These are phyloP conservation scores for Rhododendron mucronatum DNA, from an alignment of 148 eudicot genomes.

Conservation along the genomic window DNA sequence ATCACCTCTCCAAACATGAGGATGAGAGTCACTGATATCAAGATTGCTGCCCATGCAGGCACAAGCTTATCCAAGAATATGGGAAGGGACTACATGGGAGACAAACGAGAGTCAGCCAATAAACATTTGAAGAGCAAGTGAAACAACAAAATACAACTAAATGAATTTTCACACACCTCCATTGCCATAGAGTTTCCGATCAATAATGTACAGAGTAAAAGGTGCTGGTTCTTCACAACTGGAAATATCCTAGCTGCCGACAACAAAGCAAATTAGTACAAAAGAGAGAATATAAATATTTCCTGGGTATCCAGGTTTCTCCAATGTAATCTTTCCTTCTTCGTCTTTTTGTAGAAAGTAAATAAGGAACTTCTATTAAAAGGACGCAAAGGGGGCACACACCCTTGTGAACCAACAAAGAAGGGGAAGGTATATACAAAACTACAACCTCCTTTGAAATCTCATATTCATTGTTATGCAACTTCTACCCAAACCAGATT, in stretches of 20 bases:
- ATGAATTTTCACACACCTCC: conserved; percentile 59
- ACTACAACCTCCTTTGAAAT: neutral
- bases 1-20: conserved; percentile 97
- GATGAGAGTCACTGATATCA: conserved; percentile 88
- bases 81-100: conserved; percentile 66
- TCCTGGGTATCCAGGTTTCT: neutral
- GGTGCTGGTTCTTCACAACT: conserved; percentile 96
- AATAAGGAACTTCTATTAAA: neutral
- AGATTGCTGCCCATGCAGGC: conserved; percentile 90
- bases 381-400: neutral
- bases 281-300: neutral
- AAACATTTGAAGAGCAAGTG: neutral
- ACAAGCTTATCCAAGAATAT: conserved; percentile 89
- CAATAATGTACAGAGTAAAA: conserved; percentile 88
- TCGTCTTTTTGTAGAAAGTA: neutral
- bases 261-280: conserved; percentile 6
- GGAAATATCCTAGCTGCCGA: conserved; percentile 90
- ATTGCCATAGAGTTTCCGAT: conserved; percentile 94
- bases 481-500: neutral
- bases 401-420: neutral
- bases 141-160: neutral
- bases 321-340: neutral
- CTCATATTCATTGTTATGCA: neutral
- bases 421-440: neutral
- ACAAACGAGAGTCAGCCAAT: neutral